Base-by-base conservation (phyloP, 2,329 filamentous ascomycete genomes). In the Exophiala sideris region DNA sequence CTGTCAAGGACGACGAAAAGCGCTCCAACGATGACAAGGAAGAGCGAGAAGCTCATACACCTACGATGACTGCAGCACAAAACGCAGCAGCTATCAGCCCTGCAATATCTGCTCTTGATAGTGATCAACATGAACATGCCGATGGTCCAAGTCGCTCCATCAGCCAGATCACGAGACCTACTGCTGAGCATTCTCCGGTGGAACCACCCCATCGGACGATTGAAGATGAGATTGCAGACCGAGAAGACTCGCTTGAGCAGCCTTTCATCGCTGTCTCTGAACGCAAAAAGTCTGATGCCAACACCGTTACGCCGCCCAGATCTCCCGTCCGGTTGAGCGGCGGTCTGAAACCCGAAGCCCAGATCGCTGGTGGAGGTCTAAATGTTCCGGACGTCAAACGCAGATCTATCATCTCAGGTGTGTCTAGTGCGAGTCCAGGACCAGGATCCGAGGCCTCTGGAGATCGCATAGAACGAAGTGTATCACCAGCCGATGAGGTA, bases 401-500 rank as follows among this genome's bases (percentile, higher is more conserved):
- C 11, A 42, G 52, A 21, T 64, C 62, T 20, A 45, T 59, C 11
- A 38, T 64, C 12, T 64, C 62, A 2, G 62, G 58, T 20, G 56
- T 64, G 2, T 64, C 62, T 1, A 61, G 59, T 42, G 52, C 55
- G 2, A 58, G 55, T 47, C 59, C 54, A 1, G 42, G 49, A 34
- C 50, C 57, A 2, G 57, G 24, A 10, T n/a, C 42, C 24, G 48
- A 48, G 14, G 39, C 46, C 16, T 40, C 46, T 5, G 38, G 21
- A 21, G 21, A 18, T 33, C 47, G 45, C n/a, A 14, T 21, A 14
- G 44, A 51, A 39, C 41, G 48, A 24, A 56, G 56, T 32, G 46
- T 61, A 33, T 61, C 59, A 20, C 59, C 59, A 20, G 52, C 55
- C 1, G 58, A 61, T 42, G 55, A 58, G 34, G 38, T 10, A 18